These are phyloP conservation scores for Candida khao-thaluensis DNA, from an alignment of 805 yeast genomes.

Conservation along the genomic window DNA sequence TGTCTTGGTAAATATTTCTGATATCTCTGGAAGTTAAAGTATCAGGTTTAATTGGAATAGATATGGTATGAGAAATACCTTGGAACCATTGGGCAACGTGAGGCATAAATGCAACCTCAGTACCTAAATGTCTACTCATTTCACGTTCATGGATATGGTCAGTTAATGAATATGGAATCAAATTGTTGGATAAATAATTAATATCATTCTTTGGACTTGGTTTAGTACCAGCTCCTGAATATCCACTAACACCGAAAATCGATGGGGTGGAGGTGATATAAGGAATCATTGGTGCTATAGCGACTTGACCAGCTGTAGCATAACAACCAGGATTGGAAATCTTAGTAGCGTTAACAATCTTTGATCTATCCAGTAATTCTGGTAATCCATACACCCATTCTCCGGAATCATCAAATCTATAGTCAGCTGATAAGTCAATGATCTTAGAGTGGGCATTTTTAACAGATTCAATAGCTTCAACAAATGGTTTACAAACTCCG, in stretches of 20 bases:
- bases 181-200: slow-evolving; percentile 68
- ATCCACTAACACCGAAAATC: slow-evolving; percentile 94
- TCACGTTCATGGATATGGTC: slow-evolving; percentile 97
- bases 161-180: slow-evolving; percentile 93
- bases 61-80: slow-evolving; percentile 91
- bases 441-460: slow-evolving; percentile 70
- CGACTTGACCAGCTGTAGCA: slow-evolving; percentile 95
- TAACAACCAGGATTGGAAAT: slow-evolving; percentile 98
- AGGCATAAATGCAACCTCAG: slow-evolving; percentile 84
- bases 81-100: slow-evolving; percentile 99
- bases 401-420: slow-evolving; percentile 84
- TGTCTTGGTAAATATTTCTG: slow-evolving; percentile 80
- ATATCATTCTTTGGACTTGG: slow-evolving; percentile 95
- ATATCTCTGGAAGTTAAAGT: slow-evolving; percentile 77
- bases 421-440: slow-evolving; percentile 92
- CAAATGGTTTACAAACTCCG: slow-evolving; percentile 91
- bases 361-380: slow-evolving; percentile 71
- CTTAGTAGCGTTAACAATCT: slow-evolving; percentile 68
- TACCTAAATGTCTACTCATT: slow-evolving; percentile 76
- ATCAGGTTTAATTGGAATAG: slow-evolving; percentile 73
- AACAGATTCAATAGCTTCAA: slow-evolving; percentile 72
- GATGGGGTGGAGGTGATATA: slow-evolving; percentile 72
- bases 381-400: slow-evolving; percentile 96
- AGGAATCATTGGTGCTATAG: slow-evolving; percentile 81
- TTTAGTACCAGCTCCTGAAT: slow-evolving; percentile 99